phyloP scores from a whole-genome alignment of 805 yeast genomes.

The Teunomyces panamensis region DNA sequence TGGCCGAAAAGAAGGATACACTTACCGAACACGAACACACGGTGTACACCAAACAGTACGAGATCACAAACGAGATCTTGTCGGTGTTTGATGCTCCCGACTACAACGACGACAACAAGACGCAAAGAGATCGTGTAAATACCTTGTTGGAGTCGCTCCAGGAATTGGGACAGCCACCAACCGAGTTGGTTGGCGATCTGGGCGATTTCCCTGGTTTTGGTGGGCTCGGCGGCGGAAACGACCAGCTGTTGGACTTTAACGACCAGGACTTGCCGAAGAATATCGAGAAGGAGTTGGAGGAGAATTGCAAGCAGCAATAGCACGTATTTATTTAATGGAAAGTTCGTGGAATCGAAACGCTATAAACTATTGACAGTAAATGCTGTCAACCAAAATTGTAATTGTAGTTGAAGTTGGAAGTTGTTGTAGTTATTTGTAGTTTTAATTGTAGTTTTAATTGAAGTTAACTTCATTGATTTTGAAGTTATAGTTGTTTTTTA shows the following conservation, averaged over 20 bases:
- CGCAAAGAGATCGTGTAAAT: constrained; percentile 50
- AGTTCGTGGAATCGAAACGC: too few species aligned
- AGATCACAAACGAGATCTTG: constrained; percentile 58
- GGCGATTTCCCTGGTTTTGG: constrained; percentile 46
- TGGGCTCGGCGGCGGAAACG: constrained; percentile 31
- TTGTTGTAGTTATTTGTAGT: too few species aligned
- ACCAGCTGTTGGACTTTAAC: constrained; percentile 41
- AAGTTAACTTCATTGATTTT: too few species aligned
- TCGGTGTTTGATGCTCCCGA: constrained; percentile 61
- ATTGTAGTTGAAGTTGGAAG: too few species aligned
- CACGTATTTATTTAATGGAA: neutral
- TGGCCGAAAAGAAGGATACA: constrained; percentile 48
- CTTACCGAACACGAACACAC: constrained; percentile 46
- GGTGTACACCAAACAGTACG: constrained; percentile 61
- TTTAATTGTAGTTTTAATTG: too few species aligned
- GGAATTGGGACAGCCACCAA: constrained; percentile 77
- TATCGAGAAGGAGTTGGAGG: constrained; percentile 51
- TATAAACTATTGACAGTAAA: too few species aligned
- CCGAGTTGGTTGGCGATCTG: constrained; percentile 63
- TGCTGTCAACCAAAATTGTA: too few species aligned
- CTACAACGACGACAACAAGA: constrained; percentile 52
- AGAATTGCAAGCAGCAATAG: constrained; percentile 49
- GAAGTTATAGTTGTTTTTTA: too few species aligned
- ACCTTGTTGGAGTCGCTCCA: constrained; percentile 64
- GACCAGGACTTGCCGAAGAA: constrained; percentile 55